These are phyloP conservation scores for Lactarius sanguifluus DNA, from an alignment of 768 basidiomycete species.

Conservation along the genomic window DNA sequence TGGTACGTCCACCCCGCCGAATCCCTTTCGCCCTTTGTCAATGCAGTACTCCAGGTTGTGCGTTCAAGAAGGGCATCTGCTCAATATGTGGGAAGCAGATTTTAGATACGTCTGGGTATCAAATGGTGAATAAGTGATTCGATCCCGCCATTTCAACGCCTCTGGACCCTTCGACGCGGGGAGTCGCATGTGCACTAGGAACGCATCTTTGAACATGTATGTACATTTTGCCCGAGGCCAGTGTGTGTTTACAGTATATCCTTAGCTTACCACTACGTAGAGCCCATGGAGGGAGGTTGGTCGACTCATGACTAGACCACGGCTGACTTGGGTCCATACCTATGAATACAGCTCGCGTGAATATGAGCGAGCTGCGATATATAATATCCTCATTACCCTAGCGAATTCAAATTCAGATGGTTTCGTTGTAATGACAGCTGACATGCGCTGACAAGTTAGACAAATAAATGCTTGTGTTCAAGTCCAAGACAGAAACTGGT, in stretches of 20 bases:
- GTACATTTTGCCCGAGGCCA: conserved; percentile 2
- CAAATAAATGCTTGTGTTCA: neutral
- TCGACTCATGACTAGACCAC: neutral
- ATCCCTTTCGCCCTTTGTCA: conserved; percentile 7
- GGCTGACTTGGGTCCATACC: neutral
- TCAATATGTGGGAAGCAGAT: conserved; percentile 88
- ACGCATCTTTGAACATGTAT: conserved; percentile 10
- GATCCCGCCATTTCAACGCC: conserved; percentile 20
- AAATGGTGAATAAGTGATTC: conserved; percentile 77
- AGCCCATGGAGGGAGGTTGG: conserved; percentile 76
- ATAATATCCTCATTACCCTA: neutral
- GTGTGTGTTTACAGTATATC: conserved; percentile 8
- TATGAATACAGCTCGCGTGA: neutral
- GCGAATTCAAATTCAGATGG: neutral
- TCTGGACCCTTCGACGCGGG: neutral
- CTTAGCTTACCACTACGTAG: conserved; percentile 38
- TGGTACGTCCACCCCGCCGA: conserved; percentile 46
- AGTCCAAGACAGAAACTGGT: neutral
- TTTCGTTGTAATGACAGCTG: neutral
- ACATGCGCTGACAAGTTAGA: neutral
- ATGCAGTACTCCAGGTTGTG: conserved; percentile 57
- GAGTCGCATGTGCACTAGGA: conserved; percentile 7
- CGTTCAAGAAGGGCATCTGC: conserved; percentile 83
- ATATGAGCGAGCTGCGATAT: neutral
- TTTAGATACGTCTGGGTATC: conserved; percentile 78